Evolutionary conservation across 2,329 filamentous ascomycete species (phyloP), one percentile per base, ranked within the genome.

Genomic region (Acrodontium crateriforme): DNA sequence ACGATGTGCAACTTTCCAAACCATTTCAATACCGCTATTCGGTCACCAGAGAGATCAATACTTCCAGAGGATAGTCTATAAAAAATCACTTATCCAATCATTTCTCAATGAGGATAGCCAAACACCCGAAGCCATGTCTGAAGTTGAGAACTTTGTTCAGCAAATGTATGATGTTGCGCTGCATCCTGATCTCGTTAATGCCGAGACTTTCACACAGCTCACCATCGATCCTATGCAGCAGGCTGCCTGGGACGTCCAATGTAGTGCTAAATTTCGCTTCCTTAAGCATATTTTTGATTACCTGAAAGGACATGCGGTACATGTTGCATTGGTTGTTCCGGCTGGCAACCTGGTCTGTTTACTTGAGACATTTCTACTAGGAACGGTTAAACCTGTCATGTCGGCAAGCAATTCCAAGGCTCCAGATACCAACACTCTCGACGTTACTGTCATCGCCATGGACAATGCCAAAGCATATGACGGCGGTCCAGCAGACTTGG

Each of bases 221-320:
- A 39, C 40, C 14, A 37, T 44, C 2, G 35, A 33, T 13, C 39
- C 40, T 5, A 35, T 39, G 9, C 27, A 37, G 12, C 46, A 52
- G 24, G 49, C 47, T 2, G 35, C 47, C 18, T 56, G 53, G 53
- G 47, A 51, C 19, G 34, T 44, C 9, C 37, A 43, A 10, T 47
- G 42, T 31, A 55, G 53, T 22, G 36, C 42, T 5, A 57, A 56
- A 29, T 56, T 56, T 27, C 35, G 36, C 3, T 56, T 58, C 28
- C 27, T 58, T 10, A 38, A 44, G 10, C 35, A 43, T 12, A 34
- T 57, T 2, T 28, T 56, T 3, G 37, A 47, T 2, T 31, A 31
- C 6, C 24, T 55, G 3, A 39, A 42, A 6, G 27, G 32, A 16
- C 32, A 39, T 21, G 36, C 36, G 9, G 9, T 41, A 10, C 47